Evolutionary conservation across 805 yeast genomes (phyloP).

Genomic region (Henningerozyma blattae): DNA sequence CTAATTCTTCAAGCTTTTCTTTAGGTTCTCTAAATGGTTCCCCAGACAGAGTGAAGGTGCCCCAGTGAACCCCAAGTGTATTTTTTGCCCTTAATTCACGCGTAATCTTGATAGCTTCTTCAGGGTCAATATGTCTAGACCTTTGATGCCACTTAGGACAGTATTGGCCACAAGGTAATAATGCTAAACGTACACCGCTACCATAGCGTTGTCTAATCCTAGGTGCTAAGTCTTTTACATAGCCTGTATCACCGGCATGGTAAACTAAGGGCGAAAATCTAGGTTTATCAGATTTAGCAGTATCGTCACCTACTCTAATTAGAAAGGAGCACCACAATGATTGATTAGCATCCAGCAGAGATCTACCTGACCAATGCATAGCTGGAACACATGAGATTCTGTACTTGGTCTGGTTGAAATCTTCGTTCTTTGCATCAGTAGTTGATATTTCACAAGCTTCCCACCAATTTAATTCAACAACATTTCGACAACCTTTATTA

Average conservation of each 20-base stretch:
- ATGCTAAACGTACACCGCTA: slow-evolving; percentile 43
- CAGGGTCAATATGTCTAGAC: slow-evolving; percentile 79
- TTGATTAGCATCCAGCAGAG: slow-evolving; percentile 64
- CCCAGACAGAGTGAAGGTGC: slow-evolving; percentile 81
- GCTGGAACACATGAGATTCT: slow-evolving; percentile 87
- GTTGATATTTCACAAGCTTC: slow-evolving; percentile 45
- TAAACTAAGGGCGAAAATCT: slow-evolving; percentile 43
- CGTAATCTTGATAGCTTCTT: slow-evolving; percentile 61
- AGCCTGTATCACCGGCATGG: slow-evolving; percentile 96
- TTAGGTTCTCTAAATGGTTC: slow-evolving; percentile 85
- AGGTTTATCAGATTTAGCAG: slow-evolving; percentile 38
- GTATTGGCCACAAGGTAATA: slow-evolving; percentile 91
- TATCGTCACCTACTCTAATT: slow-evolving; percentile 21
- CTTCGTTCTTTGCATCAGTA: no score
- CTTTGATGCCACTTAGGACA: slow-evolving; percentile 91
- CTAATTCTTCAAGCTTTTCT: slow-evolving; percentile 38
- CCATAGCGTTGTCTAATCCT: slow-evolving; percentile 58
- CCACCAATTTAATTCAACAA: slow-evolving; percentile 91
- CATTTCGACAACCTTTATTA: slow-evolving; percentile 45
- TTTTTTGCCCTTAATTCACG: slow-evolving; percentile 45
- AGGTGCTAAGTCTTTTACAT: slow-evolving; percentile 57
- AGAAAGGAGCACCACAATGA: slow-evolving; percentile 87
- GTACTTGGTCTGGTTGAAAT: slow-evolving; percentile 36
- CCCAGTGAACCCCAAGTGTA: slow-evolving; percentile 91
- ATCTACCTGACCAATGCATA: slow-evolving; percentile 94